Base-by-base conservation (phyloP, 2,329 filamentous ascomycete species). In the Tolypocladium tropicale region DNA sequence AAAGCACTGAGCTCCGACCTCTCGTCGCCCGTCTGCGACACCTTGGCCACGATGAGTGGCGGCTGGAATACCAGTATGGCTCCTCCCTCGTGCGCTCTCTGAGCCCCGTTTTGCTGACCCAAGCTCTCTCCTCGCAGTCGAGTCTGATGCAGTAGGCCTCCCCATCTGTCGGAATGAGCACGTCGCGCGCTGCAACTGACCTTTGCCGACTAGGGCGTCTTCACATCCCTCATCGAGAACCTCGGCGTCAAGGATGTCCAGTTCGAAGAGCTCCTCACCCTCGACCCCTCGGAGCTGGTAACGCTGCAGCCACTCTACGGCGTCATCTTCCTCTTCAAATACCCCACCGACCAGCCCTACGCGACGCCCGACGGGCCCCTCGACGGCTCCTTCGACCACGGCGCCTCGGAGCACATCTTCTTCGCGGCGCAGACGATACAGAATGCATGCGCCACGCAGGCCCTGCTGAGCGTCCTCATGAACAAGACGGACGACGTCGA, bases 311-410 rank as follows among this genome's bases (percentile, higher is more conserved):
- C 89, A 21, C 80, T 96, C 54, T 95, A 96, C 75, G 94, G 94
- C 66, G 90, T 99, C 63, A 96, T 99, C 68, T 99, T 99, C 74
- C 89, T 99, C 71, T 99, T 99, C 85, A 97, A 96, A 76, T 99
- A 89, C 74, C 89, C 83, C 53, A 91, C 84, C 59, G 85, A 88
- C 68, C 81, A 72, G 58, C 81, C 77, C 64, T 86, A 78, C 75
- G 83, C 76, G 39, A 72, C 72, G 59, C 74, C 79, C 46, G 78
- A 83, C 56, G 80, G 80, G 49, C 91, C 92, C 0, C 81, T 84
- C 61, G 92, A 97, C 70, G 94, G 94, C 59, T 78, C 76, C 36
- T 96, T 90, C 71, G 91, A 96, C 74, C 77, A 84, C 63, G 79
- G 78, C 18, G 90, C 90, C 16, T 78, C 88, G 21, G 85, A 90